phyloP scores from a whole-genome alignment of 2,329 filamentous ascomycete genomes.

The Delphinella strobiligena region DNA sequence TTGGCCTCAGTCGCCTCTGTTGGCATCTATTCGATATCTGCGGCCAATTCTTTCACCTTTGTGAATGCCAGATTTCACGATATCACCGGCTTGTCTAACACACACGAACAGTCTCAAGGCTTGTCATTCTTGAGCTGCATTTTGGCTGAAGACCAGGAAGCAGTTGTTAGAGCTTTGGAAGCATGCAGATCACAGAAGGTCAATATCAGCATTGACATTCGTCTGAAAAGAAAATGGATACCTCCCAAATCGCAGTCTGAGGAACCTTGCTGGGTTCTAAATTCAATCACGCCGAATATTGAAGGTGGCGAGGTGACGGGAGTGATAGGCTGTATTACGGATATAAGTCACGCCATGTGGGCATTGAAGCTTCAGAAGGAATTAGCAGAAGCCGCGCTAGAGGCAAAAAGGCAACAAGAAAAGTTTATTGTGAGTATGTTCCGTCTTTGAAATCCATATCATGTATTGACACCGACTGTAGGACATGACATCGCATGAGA shows the following conservation, averaged over 20 bases:
- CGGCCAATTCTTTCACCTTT: neutral
- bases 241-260: neutral
- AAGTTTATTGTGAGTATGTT: slow-evolving; percentile 1
- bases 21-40: slow-evolving; percentile 2
- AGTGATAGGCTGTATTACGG: slow-evolving; percentile 1
- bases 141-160: neutral
- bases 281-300: slow-evolving; percentile 1
- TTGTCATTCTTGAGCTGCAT: neutral
- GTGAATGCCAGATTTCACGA: slow-evolving; percentile 2
- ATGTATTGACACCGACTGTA: too few relatives aligned
- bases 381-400: neutral
- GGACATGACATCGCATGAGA: slow-evolving; percentile 3
- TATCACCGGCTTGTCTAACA: neutral
- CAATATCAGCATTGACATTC: slow-evolving; percentile 1
- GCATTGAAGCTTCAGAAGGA: slow-evolving; percentile 3
- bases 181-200: neutral
- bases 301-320: neutral
- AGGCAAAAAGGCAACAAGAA: slow-evolving; percentile 3
- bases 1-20: neutral
- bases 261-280: slow-evolving; percentile 1
- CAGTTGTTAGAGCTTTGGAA: neutral
- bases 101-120: neutral
- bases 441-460: neutral
- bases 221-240: neutral
- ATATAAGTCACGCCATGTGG: slow-evolving; percentile 5